phyloP scores from a whole-genome alignment of 225 moss, liverwort and hornwort species.

The Pseudoscleropodium purum region DNA sequence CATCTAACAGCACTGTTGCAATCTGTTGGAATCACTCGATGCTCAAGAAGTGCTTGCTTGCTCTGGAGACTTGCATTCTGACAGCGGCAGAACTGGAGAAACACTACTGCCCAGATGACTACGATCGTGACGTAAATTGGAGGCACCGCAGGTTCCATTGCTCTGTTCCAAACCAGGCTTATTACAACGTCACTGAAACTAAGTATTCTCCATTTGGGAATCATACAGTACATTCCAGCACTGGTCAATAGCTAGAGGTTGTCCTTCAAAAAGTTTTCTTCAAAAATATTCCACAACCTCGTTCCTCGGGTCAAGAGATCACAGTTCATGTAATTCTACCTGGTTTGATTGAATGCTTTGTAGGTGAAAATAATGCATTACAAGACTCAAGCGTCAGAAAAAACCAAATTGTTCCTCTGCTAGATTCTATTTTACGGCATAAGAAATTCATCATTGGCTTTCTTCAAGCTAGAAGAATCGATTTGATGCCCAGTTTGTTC shows the following conservation, averaged over 20 bases:
- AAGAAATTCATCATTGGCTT: neutral
- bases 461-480: neutral
- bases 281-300: neutral
- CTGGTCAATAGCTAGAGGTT: neutral
- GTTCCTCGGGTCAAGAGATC: neutral
- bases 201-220: neutral
- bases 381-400: neutral
- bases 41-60: constrained; percentile 33
- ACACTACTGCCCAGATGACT: constrained; percentile 77
- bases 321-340: neutral
- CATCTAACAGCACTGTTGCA: neutral
- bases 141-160: constrained; percentile 50
- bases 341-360: neutral
- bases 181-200: neutral
- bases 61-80: constrained; percentile 34
- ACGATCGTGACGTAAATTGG: constrained; percentile 67
- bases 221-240: neutral
- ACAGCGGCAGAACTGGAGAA: constrained; percentile 76
- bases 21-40: neutral
- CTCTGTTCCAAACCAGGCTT: constrained; percentile 14
- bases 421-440: neutral
- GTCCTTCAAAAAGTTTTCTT: neutral
- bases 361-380: neutral
- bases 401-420: neutral
- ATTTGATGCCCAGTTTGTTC: neutral